A percentile compares a stretch with the other conserved stretches of the same genome.
Evolutionary conservation across 1,139 yeast species (phyloP).

Genomic region (Williopsis jadinii): DNA sequence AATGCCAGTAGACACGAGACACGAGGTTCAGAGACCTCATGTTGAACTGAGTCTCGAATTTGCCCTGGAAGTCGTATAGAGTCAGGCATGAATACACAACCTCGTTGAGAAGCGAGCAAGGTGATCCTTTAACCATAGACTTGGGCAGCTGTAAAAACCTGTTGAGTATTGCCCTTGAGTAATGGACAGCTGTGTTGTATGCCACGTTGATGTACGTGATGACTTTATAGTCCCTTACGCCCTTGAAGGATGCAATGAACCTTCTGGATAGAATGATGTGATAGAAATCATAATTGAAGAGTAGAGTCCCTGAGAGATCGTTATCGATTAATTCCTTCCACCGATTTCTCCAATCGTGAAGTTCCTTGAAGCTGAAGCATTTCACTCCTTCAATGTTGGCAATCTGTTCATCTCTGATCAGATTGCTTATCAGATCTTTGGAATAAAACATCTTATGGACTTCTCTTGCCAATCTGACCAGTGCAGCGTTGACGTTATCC

Average conservation of each 20-base stretch:
- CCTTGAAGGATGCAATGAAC: constrained; percentile 20
- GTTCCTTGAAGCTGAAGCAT: constrained; percentile 25
- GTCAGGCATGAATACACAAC: constrained; percentile 45
- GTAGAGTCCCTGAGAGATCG: constrained; percentile 37
- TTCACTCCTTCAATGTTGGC: constrained; percentile 6
- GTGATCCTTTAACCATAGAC: constrained; percentile 42
- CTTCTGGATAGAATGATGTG: constrained; percentile 36
- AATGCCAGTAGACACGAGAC: constrained; percentile 46
- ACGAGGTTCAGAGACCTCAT: constrained; percentile 35
- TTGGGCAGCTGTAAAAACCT: constrained; percentile 37
- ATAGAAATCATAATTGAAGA: constrained; percentile 38
- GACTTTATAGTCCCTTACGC: constrained; percentile 6
- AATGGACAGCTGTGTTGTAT: constrained; percentile 32
- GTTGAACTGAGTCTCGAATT: constrained; percentile 30
- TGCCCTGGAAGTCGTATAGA: constrained; percentile 36
- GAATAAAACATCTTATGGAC: constrained; percentile 18
- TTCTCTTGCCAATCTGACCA: constrained; percentile 30
- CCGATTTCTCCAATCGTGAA: constrained; percentile 33
- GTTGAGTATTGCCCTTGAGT: constrained; percentile 35
- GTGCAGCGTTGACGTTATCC: constrained; percentile 42
- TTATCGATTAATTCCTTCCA: constrained; percentile 37
- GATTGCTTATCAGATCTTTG: constrained; percentile 12
- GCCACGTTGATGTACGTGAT: constrained; percentile 23
- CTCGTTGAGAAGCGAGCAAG: constrained; percentile 40
- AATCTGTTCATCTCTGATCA: constrained; percentile 13